Evolutionary conservation across 2,329 filamentous ascomycete species (phyloP), one percentile per base, ranked within the genome.

Genomic region (Aspergillus versicolor): DNA sequence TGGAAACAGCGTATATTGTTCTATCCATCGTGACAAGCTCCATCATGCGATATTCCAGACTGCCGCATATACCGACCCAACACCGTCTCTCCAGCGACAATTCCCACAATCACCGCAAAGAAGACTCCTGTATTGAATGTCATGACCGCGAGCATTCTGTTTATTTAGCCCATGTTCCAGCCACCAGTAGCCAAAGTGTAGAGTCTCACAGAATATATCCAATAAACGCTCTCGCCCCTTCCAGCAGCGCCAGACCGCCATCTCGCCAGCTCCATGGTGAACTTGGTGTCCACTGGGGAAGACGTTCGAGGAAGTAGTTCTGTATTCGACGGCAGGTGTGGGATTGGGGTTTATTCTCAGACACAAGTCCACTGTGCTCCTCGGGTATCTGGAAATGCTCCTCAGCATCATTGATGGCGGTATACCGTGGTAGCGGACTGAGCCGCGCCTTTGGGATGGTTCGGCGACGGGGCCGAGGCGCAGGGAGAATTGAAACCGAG

Each of bases 61-160:
- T 22, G 19, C 3, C 37, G 53, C n/a, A 45, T 42, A 54, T 48
- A 61, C n/a, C 51, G 53, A 15, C 53, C 61, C 17, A 62, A 27
- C 5, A 52, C 40, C 34, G 60, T 30, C 22, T 62, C 61, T 2
- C 55, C 55, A 2, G 56, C 40, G 2, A 61, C 3, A 15, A 62
- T 54, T 5, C 57, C 61, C 5, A 9, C 45, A 9, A 63, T 40
- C 9, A 63, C 53, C 15, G 57, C 50, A 40, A 47, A 50, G 5
- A 62, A 52, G 1, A 62, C 32, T 3, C 61, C 60, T 1, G 55
- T 27, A 21, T 62, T 63, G 27, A 59, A 57, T 7, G 57, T 59
- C 61, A 63, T 63, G 4, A 63, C 53, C 0, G 58, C 55, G 13
- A 63, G 21, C 61, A 63, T 62, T 12, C 61, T 62, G 11, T 21